Percentiles rank a stretch among this genome's conserved stretches.
Evolutionary conservation across 345 rosid genomes (phyloP).

Genomic region (Populus pruinosa): DNA sequence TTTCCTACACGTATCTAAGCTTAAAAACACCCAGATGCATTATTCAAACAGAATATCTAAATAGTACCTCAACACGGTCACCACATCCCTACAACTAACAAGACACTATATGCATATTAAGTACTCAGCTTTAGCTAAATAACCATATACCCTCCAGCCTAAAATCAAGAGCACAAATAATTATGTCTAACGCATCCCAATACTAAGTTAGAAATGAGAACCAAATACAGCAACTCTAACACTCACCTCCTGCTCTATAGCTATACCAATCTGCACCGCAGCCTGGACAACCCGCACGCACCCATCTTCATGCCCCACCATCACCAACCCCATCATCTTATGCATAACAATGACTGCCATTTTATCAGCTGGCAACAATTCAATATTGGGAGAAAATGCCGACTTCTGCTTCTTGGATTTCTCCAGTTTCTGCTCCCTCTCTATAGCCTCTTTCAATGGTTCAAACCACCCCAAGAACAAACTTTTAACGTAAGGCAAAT

Average conservation of each 20-base stretch:
- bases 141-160: background rate
- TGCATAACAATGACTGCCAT: constrained; percentile 96
- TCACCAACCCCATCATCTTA: constrained; percentile 81
- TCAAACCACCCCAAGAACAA: constrained; percentile 91
- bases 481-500: constrained; percentile 73
- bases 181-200: background rate
- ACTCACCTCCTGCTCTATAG: constrained; percentile 86
- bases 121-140: background rate
- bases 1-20: background rate
- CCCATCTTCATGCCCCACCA: constrained; percentile 61
- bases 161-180: background rate
- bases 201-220: background rate
- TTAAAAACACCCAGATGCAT: background rate
- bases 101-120: background rate
- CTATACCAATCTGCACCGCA: constrained; percentile 74
- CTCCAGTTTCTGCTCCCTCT: constrained; percentile 64
- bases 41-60: background rate
- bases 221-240: background rate
- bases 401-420: constrained; percentile 59
- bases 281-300: constrained; percentile 85
- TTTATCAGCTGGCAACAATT: constrained; percentile 76
- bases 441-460: constrained; percentile 75
- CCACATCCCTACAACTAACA: background rate
- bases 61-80: background rate
- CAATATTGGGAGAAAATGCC: constrained; percentile 77